Percentiles rank a stretch among this genome's conserved stretches.
phyloP scores from a whole-genome alignment of 139 green algal species.

The Tetraselmis striata region DNA sequence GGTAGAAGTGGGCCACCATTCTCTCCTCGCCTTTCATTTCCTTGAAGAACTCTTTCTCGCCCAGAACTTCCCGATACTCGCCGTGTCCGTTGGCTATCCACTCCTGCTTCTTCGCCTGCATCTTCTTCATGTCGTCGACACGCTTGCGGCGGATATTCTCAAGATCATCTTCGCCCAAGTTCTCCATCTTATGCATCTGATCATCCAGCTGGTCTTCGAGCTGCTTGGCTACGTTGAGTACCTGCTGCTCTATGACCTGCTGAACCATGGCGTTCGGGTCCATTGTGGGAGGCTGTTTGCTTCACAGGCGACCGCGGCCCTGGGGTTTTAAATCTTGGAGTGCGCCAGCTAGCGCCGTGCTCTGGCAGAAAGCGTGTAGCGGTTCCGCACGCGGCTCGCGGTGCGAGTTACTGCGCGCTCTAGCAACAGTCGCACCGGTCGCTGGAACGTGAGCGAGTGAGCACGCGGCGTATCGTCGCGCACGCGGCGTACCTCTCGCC shows the following conservation, averaged over 20 bases:
- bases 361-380: no score
- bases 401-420: no score
- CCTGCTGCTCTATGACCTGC: slow-evolving; percentile 42
- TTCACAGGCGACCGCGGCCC: no score
- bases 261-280: slow-evolving; percentile 17
- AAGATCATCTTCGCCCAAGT: slow-evolving; percentile 84
- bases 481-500: no score
- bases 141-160: slow-evolving; percentile 61
- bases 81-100: slow-evolving; percentile 86
- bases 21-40: slow-evolving; percentile 89
- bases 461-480: no score
- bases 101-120: slow-evolving; percentile 64
- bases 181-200: slow-evolving; percentile 79
- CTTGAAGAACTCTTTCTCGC: slow-evolving; percentile 93
- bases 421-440: no score
- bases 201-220: slow-evolving; percentile 83
- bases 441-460: no score
- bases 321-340: no score
- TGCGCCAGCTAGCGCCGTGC: no score
- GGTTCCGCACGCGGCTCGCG: no score
- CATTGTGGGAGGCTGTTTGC: no score
- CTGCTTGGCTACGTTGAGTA: slow-evolving; percentile 55
- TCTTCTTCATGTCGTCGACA: slow-evolving; percentile 50
- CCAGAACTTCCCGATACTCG: slow-evolving; percentile 68
- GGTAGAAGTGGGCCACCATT: slow-evolving; percentile 87